Evolutionary conservation across 2,329 filamentous ascomycete species (phyloP), one percentile per base, ranked within the genome.

Genomic region (Macrophomina tecta): DNA sequence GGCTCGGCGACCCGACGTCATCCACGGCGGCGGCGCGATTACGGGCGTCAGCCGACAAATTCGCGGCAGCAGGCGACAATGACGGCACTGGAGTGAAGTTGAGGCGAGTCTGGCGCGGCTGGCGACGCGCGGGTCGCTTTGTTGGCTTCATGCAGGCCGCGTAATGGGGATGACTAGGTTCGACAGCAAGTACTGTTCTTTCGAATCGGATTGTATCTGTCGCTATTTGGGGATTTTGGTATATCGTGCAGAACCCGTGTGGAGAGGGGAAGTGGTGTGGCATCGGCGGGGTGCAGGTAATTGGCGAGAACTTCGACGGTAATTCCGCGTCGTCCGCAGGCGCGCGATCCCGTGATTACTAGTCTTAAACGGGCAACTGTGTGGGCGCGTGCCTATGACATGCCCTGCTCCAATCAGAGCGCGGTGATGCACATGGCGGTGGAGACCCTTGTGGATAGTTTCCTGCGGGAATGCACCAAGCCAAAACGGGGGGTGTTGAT

Each of bases 51-150:
- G 71, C 64, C 42, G 76, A 70, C 34, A 77, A 75, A 23, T 70
- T 65, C 32, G 77, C 68, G 5, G 76, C 71, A 18, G 75, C 76
- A 16, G 79, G 77, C 5, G 80, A 80, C 0, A 79, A 78, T 12
- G 80, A 78, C 7, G 79, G 73, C 4, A 81, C 67, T 4, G 80
- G 78, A 0, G 79, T 81, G 72, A 83, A 83, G 58, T 73, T 76
- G 23, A 84, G 73, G 32, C 79, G 79, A 7, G 77, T 77, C 68
- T 84, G 82, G 46, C 77, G 76, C 68, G 63, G 40, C 28, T n/a
- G 11, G 28, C 45, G 64, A 42, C 46, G 64, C 34, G 45, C 28
- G 11, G 53, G 34, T 30, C 55, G 45, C 12, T 30, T 61, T 8
- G 63, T 30, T 14, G 52, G 36, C 42, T 18, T 60, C 61, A 64